Base-by-base conservation (phyloP, 1,139 yeast genomes). In the Saccharomyces pastorianus region DNA sequence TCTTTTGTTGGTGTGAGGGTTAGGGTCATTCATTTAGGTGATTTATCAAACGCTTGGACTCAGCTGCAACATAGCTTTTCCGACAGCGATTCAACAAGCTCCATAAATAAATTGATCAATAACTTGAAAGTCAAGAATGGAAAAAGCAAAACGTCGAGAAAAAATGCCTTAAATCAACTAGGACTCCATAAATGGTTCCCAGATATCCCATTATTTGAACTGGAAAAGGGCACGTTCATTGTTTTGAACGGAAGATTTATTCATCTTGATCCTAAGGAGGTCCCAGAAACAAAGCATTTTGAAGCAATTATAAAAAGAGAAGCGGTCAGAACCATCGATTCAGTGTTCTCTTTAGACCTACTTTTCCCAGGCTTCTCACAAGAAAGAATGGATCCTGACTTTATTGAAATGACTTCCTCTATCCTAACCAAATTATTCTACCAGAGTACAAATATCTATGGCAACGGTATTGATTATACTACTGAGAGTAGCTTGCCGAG, bases 251-350 rank as follows among this genome's bases (percentile, higher is more conserved):
- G 73, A 47, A 62, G 71, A 52, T 64, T 64, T 50, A 55, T 68
- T 34, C 62, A 61, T 48, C 55, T 69, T 3, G 62, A 60, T 4
- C 26, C 32, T 2, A 51, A 52, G 7, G 66, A 63, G 72, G 46
- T 63, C 7, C 62, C 63, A 3, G 53, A 58, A 7, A 55, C 50
- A 6, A 78, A 72, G 52, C 74, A 77, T 55, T 73, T 75, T 62
- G 80, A 79, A 65, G 72, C 76, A 49, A 75, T 74, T 52, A 77
- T 80, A 60, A 79, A 78, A 69, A 80, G 78, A 63, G 84, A 81
- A 64, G 71, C 79, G 28, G 73, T 74, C 65, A 76, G 79, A 66
- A 77, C 81, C 11, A 64, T 79, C 53, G 83, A 80, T 48, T 70
- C 72, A 23, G 76, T 79, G 13, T 73, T 71, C 56, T 68, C 66